Evolutionary conservation across 495 filamentous ascomycete genomes (phyloP), one percentile per base, ranked within the genome.

Genomic region (Bombardia bombarda): DNA sequence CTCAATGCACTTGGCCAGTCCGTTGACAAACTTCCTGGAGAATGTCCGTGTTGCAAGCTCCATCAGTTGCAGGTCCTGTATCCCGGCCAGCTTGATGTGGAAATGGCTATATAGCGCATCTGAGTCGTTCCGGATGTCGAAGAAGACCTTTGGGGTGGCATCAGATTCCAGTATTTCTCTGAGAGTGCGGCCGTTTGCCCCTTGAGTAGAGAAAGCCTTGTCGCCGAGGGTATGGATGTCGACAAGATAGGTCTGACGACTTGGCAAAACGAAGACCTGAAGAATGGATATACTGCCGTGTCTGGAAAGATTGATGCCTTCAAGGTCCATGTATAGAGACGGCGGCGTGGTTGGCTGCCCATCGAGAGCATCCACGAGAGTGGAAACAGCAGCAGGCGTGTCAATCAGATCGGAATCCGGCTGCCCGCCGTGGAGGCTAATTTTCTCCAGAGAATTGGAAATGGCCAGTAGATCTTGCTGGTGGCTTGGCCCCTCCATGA

Each of bases 41-140:
- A 30, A 7, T 14, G 23, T 4, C 6, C 77, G 52, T 1, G 57
- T 58, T 5, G 67, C 72, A 4, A 62, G 23, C 40, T 82, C 72
- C 69, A 82, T 71, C 1, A 82, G 61, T 51, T 82, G 78, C 8
- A 82, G 31, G 43, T 80, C 76, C 1, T 66, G 26, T 1, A 79
- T 46, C 0, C 74, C 72, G 1, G 32, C 46, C 0, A 74, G 51
- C 0, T 44, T 37, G 39, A 73, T 50, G 4, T 49, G 32, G 46
- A 53, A 78, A 16, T 68, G 73, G 36, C 40, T 37, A 42, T 61
- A 77, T 0, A 82, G 50, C 2, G 75, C 77, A 43, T 81, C 73
- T 0, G 77, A 73, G 45, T 78, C 73, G 45, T 72, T 64, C n/a
- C 74, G 69, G 12, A 78, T 61, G 44, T 78, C 75, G 56, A 76